Evolutionary conservation across 148 eudicot species (phyloP), one percentile per base, ranked within the genome.

Genomic region (Selenicereus undatus): DNA sequence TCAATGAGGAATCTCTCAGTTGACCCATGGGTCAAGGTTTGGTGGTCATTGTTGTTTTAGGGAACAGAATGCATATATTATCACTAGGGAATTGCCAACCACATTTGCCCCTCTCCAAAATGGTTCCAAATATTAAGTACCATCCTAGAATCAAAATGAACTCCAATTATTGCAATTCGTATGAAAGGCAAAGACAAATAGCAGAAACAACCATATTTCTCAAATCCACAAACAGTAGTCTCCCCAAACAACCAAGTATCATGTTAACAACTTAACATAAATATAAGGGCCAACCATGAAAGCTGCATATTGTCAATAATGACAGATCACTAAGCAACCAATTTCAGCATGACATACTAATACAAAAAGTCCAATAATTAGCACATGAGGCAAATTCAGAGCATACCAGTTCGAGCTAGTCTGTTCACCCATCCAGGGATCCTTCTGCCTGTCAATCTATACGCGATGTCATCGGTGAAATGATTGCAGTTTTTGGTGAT

Each of bases 361-460:
- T 26, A 66, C n/a, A 64, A 8, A 24, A 64, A 13, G 71, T 66
- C 9, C 71, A 27, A 66, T 13, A 26, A 66, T 66, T 11, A 66
- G 35, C 35, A 3, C 14, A n/a, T 8, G 29, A 27, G 66, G 16
- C 9, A 32, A 72, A 78, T 72, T 35, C 21, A 35, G 54, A 70
- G 51, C 84, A 73, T 86, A 93, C 97, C 97, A 74, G 90, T 62
- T 82, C 88, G 86, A 66, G 97, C 97, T 66, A 93, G 92, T 50
- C 97, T 89, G 86, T 93, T 93, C 78, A 93, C 94, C 97, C 97
- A 93, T 39, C 94, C 92, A 80, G 97, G 97, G 82, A 93, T 88
- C 22, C 80, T 82, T 80, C 87, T 90, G 45, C 95, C 93, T 50
- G 88, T 90, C 81, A 93, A 82, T 84, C 91, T 89, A 62, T 13